These are phyloP conservation scores for Tetrahymena borealis DNA, from an alignment of 73 alveolate genomes.

Conservation along the genomic window DNA sequence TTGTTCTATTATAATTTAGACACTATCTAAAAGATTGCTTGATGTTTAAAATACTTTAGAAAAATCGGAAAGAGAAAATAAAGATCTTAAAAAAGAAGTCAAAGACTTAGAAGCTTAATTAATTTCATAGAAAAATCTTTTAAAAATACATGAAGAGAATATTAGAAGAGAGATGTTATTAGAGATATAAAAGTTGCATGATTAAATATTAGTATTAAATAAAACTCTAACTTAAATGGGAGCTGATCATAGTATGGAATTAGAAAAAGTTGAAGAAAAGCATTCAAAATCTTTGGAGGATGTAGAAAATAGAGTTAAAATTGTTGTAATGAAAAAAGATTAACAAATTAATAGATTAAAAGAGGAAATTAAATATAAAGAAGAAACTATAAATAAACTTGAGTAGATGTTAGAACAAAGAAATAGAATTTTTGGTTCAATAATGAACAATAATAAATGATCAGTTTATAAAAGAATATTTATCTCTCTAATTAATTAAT, in stretches of 20 bases:
- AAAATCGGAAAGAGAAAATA: constrained; percentile 28
- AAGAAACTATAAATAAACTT: constrained; percentile 68
- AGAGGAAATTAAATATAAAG: constrained; percentile 72
- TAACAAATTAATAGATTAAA: constrained; percentile 69
- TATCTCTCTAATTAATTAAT: neutral
- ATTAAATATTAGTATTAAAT: neutral
- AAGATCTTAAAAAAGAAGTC: constrained; percentile 7
- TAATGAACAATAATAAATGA: neutral
- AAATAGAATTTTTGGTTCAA: neutral
- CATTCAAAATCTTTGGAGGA: constrained; percentile 80
- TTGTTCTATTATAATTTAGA: neutral
- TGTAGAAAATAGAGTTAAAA: constrained; percentile 79
- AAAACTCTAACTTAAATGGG: neutral
- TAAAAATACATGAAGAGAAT: neutral
- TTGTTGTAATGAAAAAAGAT: constrained; percentile 78
- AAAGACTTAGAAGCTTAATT: constrained; percentile 13
- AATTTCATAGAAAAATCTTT: neutral
- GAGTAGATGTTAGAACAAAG: constrained; percentile 74
- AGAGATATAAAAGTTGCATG: neutral
- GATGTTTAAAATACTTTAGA: neutral
- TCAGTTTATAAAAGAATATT: too few species aligned
- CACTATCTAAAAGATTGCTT: neutral
- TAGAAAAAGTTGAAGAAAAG: constrained; percentile 44
- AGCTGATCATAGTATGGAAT: neutral
- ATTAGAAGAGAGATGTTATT: neutral